Evolutionary conservation across 768 basidiomycete genomes (phyloP), one percentile per base, ranked within the genome.

Genomic region (Rhodotorula paludigena): DNA sequence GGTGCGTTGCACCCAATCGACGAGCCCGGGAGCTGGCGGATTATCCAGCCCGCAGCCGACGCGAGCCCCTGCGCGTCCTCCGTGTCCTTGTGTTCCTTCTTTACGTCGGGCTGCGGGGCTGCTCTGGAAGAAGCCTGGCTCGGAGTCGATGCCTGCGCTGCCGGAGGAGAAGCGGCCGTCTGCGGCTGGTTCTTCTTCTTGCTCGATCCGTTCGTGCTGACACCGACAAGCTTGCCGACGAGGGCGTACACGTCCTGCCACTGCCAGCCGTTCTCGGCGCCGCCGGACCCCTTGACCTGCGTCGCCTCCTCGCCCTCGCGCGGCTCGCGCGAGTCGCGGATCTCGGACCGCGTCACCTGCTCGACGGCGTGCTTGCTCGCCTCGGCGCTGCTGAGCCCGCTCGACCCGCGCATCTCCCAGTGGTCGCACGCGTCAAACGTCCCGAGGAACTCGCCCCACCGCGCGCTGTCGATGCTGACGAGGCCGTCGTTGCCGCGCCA

Each of bases 401-500:
- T 79, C 30, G 90, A 87, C 0, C 94, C 96, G 68, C 96, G 81
- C 77, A 97, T 84, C 74, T 94, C 89, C 96, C 96, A 99, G 75
- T 99, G 96, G 81, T 99, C 92, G 73, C 87, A 88, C 3, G 87
- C 88, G 70, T 94, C 89, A 75, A 98, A 81, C 25, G 85, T 85
- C 7, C 96, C 96, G 39, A 99, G 80, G 62, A 92, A 97, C 76
- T 96, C 90, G 25, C 96, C 96, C 93, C 94, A 98, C 71, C 86
- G 86, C 10, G 96, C 74, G n/a, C 66, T 69, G 72, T 89, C 86
- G n/a, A 99, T 82, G 23, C 88, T 88, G 23, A 98, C 93, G 42
- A 97, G 82, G 0, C 91, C 92, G 74, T 97, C 93, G 76, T 96
- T 93, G 0, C 92, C 93, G 84, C 86, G 86, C 72, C 72, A 73